Conservation (phyloP, 2,329 filamentous ascomycete species). For the Pseudocercospora pini-densiflorae region DNA sequence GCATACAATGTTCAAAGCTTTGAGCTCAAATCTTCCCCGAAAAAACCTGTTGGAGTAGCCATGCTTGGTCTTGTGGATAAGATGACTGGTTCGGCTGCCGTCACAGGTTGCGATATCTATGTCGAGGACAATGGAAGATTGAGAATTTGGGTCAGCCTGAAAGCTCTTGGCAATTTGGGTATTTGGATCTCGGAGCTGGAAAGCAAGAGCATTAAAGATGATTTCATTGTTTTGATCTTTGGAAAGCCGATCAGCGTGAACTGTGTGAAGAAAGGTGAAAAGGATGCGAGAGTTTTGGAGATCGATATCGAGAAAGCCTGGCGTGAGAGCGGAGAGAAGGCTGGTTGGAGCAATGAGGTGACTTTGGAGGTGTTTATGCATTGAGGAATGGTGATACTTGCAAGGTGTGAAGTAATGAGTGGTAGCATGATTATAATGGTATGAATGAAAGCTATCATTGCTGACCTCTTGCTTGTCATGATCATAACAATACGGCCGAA, state of each 20-base stretch:
- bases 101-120: slow-evolving; percentile 66
- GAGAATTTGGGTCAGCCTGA: slow-evolving; percentile 70
- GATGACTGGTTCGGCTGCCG: slow-evolving; percentile 85
- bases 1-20: slow-evolving; percentile 71
- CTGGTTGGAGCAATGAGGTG: slow-evolving; percentile 81
- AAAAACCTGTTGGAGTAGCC: slow-evolving; percentile 60
- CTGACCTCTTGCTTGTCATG: too few species aligned
- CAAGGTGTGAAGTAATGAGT: too few species aligned
- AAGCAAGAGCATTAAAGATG: slow-evolving; percentile 45
- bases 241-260: slow-evolving; percentile 70
- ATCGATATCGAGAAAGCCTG: slow-evolving; percentile 80
- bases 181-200: slow-evolving; percentile 76
- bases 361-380: slow-evolving; percentile 65
- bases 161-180: slow-evolving; percentile 78
- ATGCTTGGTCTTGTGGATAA: slow-evolving; percentile 81
- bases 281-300: slow-evolving; percentile 65
- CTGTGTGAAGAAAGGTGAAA: slow-evolving; percentile 56
- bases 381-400: slow-evolving; percentile 6
- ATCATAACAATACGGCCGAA: too few species aligned
- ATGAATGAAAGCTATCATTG: too few species aligned
- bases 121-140: slow-evolving; percentile 65
- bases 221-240: slow-evolving; percentile 62
- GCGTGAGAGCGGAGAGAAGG: slow-evolving; percentile 70
- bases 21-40: slow-evolving; percentile 30
- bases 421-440: too few species aligned